phyloP scores from a whole-genome alignment of 352 stramenopile genomes.

The Globisporangium iwayamae region DNA sequence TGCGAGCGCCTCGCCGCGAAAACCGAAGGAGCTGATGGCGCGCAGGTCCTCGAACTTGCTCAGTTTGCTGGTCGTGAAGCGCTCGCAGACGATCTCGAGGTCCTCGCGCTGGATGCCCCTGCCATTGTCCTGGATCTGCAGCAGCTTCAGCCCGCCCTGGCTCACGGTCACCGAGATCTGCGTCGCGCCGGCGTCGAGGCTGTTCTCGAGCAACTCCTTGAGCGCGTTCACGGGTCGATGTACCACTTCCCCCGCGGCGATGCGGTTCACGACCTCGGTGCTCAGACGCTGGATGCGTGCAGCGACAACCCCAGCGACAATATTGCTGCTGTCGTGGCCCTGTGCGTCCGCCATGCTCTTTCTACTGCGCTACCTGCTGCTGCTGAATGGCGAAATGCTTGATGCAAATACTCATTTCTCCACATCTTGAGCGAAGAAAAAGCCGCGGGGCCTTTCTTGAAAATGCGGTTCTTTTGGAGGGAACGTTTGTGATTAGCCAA shows the following conservation, averaged over 20 bases:
- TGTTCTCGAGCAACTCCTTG: conserved; percentile 99
- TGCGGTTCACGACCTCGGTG: conserved; percentile 93
- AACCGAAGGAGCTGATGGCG: conserved; percentile 96
- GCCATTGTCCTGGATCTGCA: conserved; percentile 96
- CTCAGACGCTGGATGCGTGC: conserved; percentile 86
- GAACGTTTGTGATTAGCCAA: conserved; percentile 33
- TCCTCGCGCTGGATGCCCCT: conserved; percentile 91
- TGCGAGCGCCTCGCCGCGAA: conserved; percentile 97
- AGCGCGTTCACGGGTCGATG: conserved; percentile 92
- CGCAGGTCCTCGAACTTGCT: conserved; percentile 93
- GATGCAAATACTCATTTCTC: neutral
- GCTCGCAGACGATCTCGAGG: conserved; percentile 94
- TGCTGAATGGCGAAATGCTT: neutral
- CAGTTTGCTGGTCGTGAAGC: conserved; percentile 98
- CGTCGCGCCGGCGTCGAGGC: conserved; percentile 93
- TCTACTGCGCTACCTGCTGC: neutral
- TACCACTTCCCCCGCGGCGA: conserved; percentile 94
- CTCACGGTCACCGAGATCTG: conserved; percentile 74
- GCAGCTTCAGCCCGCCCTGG: conserved; percentile 89
- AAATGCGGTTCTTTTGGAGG: conserved; percentile 33
- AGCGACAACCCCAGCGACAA: conserved; percentile 1
- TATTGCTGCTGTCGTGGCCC: conserved; percentile 2
- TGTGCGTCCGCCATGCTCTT: conserved; percentile 1
- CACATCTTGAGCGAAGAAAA: neutral
- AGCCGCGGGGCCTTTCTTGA: neutral